These are phyloP conservation scores for Panicum hallii DNA, from an alignment of 202 grass and related monocot genomes.

Conservation along the genomic window DNA sequence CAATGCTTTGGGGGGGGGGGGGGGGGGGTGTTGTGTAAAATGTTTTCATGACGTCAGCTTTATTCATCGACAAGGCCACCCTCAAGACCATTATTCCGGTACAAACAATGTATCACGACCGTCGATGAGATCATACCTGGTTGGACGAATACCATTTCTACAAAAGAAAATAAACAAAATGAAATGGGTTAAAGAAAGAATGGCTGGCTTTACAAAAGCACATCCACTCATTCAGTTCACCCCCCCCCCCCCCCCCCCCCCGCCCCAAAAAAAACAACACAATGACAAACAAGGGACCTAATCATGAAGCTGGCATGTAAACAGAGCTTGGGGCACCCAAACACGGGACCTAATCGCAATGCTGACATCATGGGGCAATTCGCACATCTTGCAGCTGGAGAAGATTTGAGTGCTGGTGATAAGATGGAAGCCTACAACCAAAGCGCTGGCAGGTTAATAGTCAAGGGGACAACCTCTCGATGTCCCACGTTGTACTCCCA, in stretches of 20 bases:
- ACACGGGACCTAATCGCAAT: slow-evolving; percentile 53
- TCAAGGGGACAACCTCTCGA: slow-evolving; percentile 88
- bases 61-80: slow-evolving; percentile 30
- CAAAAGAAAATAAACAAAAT: not conserved
- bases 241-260: no score
- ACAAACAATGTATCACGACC: not conserved
- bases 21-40: no score
- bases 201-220: not conserved
- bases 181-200: not conserved
- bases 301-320: not conserved
- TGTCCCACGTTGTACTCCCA: slow-evolving; percentile 61
- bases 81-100: not conserved
- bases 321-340: slow-evolving; percentile 36
- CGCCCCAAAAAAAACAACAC: no score
- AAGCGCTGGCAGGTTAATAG: slow-evolving; percentile 43
- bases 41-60: not conserved
- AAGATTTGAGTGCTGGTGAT: slow-evolving; percentile 31
- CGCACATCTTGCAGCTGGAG: slow-evolving; percentile 36
- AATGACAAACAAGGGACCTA: not conserved
- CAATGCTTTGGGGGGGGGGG: no score
- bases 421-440: slow-evolving; percentile 49
- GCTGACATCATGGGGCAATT: slow-evolving; percentile 29
- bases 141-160: slow-evolving; percentile 16
- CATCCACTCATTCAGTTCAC: not conserved
- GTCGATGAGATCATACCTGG: not conserved